Evolutionary conservation across 352 stramenopile species (phyloP).

Genomic region (Globisporangium abappressorium): DNA sequence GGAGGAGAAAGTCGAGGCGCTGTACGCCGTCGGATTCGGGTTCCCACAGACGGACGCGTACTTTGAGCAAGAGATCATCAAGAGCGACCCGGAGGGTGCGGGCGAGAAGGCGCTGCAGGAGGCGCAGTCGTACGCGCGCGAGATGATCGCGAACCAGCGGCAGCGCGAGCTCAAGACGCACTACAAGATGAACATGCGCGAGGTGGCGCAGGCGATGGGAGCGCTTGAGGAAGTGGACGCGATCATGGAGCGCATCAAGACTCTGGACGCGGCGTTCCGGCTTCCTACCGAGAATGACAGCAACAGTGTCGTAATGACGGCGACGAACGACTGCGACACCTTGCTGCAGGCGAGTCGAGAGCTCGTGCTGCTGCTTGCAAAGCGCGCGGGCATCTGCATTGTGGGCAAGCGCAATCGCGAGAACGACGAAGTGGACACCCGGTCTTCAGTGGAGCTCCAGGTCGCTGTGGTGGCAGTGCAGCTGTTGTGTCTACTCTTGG

Average conservation of each 20-base stretch:
- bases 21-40: constrained; percentile 50
- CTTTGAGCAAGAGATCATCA: constrained; percentile 55
- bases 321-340: constrained; percentile 21
- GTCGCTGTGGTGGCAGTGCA: constrained; percentile 16
- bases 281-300: neutral
- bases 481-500: constrained; percentile 29
- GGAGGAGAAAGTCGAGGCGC: constrained; percentile 33
- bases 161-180: constrained; percentile 52
- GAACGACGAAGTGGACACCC: constrained; percentile 45
- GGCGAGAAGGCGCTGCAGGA: constrained; percentile 62
- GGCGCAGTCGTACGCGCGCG: constrained; percentile 42
- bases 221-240: constrained; percentile 63
- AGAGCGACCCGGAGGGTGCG: constrained; percentile 61
- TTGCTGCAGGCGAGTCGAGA: constrained; percentile 40
- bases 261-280: constrained; percentile 28
- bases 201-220: constrained; percentile 49
- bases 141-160: constrained; percentile 42
- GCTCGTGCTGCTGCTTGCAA: constrained; percentile 42
- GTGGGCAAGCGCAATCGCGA: constrained; percentile 50
- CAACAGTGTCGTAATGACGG: neutral
- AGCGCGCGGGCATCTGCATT: constrained; percentile 62
- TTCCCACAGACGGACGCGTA: constrained; percentile 48
- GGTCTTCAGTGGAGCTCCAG: constrained; percentile 39
- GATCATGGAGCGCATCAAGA: constrained; percentile 33
- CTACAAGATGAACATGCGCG: constrained; percentile 54